Evolutionary conservation across 164 flowering plant species (phyloP).

Genomic region (Cinnamomum micranthum): DNA sequence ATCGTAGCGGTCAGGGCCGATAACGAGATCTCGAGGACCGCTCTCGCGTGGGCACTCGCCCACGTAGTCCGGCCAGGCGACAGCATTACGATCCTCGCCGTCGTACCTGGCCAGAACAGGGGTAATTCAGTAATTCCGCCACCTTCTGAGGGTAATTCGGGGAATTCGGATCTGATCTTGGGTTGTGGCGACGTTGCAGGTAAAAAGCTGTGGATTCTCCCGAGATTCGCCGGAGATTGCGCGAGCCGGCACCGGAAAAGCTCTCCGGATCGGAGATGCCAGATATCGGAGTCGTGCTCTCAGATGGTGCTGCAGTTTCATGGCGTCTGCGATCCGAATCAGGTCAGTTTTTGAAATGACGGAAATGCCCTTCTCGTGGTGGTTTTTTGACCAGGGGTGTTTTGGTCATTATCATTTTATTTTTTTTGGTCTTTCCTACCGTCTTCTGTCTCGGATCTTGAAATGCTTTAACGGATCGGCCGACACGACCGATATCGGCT

Average conservation of each 20-base stretch:
- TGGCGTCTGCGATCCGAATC: constrained; percentile 32
- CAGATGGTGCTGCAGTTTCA: constrained; percentile 77
- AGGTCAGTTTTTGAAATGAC: constrained; percentile 34
- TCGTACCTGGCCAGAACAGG: constrained; percentile 31
- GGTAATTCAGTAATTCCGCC: constrained; percentile 29
- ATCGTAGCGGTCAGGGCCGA: constrained; percentile 79
- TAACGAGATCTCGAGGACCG: constrained; percentile 59
- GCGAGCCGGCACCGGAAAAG: constrained; percentile 31
- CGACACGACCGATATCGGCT: too few species aligned
- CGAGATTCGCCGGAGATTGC: constrained; percentile 46
- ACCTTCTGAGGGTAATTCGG: neutral
- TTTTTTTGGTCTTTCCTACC: too few species aligned
- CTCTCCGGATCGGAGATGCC: constrained; percentile 48
- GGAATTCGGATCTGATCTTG: neutral
- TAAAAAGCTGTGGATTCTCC: constrained; percentile 54
- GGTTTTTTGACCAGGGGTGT: neutral
- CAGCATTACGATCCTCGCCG: constrained; percentile 59
- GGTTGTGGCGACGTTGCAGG: constrained; percentile 18
- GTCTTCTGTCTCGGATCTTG: too few species aligned
- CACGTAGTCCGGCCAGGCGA: constrained; percentile 76
- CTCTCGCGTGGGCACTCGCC: constrained; percentile 82
- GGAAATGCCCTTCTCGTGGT: neutral
- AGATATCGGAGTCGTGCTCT: constrained; percentile 83
- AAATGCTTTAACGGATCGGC: too few species aligned
- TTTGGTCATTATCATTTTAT: neutral